Percentiles rank a stretch among this genome's conserved stretches.
phyloP scores from a whole-genome alignment of 2,329 filamentous ascomycete species.

The Aspergillus tubingensis region DNA sequence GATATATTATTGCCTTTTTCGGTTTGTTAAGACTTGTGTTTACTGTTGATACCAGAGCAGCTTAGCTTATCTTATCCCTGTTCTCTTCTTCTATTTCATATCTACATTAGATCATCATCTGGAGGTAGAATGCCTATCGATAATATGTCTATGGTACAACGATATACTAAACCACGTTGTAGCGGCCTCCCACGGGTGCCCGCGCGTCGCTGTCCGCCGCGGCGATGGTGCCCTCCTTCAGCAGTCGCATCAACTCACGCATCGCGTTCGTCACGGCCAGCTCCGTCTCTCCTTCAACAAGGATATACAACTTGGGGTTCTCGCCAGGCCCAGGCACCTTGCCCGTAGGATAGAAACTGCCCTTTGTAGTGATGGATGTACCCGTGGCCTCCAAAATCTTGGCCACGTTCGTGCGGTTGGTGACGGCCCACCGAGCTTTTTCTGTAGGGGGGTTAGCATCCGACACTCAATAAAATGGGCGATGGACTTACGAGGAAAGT shows the following conservation, averaged over 20 bases:
- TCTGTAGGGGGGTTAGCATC: constrained; percentile 49
- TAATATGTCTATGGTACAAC: constrained; percentile 19
- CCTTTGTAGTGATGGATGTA: constrained; percentile 96
- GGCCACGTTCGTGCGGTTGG: constrained; percentile 95
- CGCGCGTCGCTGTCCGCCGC: constrained; percentile 84
- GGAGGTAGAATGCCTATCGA: neutral
- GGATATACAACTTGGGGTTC: constrained; percentile 93
- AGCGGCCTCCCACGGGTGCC: constrained; percentile 76
- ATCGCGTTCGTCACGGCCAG: constrained; percentile 87
- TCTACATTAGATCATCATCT: neutral
- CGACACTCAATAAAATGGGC: neutral
- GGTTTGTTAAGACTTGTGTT: neutral
- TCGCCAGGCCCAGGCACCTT: constrained; percentile 75
- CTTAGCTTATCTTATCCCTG: neutral
- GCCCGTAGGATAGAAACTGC: constrained; percentile 79
- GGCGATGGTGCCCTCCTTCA: constrained; percentile 88
- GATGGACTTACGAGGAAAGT: constrained; percentile 72
- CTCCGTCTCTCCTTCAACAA: constrained; percentile 97
- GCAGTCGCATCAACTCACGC: constrained; percentile 80
- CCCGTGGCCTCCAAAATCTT: constrained; percentile 96
- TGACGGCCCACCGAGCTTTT: constrained; percentile 97
- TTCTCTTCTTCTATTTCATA: neutral
- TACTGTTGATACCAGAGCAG: neutral
- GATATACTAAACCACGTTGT: constrained; percentile 71
- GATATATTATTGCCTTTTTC: neutral